Evolutionary conservation across 1,284 basidiomycete species (phyloP).

Genomic region (Tilletiaria anomala): DNA sequence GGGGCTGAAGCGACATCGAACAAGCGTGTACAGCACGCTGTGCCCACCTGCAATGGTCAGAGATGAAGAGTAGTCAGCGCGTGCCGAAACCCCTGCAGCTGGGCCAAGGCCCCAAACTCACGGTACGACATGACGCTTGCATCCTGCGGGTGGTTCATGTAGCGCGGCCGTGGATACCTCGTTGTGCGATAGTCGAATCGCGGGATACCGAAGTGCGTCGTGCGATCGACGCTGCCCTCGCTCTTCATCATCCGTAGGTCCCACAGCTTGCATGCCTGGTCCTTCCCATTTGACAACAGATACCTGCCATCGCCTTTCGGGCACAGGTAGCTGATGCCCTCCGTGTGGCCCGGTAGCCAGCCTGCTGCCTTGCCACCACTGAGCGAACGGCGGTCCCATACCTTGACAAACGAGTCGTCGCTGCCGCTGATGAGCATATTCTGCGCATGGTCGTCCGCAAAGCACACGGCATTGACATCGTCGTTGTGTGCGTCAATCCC

Average conservation of each 20-base stretch:
- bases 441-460: conserved; percentile 78
- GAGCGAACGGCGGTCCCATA: conserved; percentile 85
- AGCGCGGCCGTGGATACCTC: too few species aligned
- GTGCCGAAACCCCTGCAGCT: too few species aligned
- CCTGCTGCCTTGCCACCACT: conserved; percentile 66
- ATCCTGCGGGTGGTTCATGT: too few species aligned
- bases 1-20: conserved; percentile 89
- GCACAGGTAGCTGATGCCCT: conserved; percentile 43
- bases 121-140: conserved; percentile 85
- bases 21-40: conserved; percentile 76
- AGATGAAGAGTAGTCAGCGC: too few species aligned
- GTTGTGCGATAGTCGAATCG: conserved; percentile 69
- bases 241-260: conserved; percentile 83
- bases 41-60: too few species aligned
- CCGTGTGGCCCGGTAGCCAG: conserved; percentile 81
- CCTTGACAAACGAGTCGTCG: conserved; percentile 84
- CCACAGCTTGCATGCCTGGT: conserved; percentile 82
- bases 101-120: too few species aligned
- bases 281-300: conserved; percentile 88
- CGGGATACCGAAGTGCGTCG: conserved; percentile 52
- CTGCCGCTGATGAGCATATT: conserved; percentile 87
- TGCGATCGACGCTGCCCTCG: conserved; percentile 52
- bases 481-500: conserved; percentile 69
- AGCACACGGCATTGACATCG: conserved; percentile 87
- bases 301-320: conserved; percentile 70